Conservation (phyloP, 192 early-diverging fungal species). For the Coemansia reversa region DNA sequence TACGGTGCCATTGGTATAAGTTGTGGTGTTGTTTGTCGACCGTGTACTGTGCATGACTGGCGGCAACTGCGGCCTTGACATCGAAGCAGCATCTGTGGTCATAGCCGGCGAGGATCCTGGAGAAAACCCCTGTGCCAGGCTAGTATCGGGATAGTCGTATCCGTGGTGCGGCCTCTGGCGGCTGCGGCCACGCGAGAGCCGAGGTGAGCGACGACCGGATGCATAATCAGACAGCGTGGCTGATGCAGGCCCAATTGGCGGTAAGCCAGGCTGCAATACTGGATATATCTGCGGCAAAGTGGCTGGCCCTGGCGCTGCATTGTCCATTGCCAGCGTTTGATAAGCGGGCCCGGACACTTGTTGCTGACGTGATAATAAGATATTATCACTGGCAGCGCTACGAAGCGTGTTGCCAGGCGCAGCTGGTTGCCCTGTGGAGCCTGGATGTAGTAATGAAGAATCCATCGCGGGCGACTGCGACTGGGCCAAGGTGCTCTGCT, state of each 20-base stretch:
- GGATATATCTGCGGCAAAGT: constrained; percentile 29
- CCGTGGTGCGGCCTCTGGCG: constrained; percentile 32
- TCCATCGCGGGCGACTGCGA: neutral
- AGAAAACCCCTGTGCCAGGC: constrained; percentile 14
- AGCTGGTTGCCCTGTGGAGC: neutral
- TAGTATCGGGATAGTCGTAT: constrained; percentile 39
- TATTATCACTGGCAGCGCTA: constrained; percentile 6
- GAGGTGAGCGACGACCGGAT: constrained; percentile 17
- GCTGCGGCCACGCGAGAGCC: constrained; percentile 29
- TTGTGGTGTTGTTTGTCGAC: constrained; percentile 20
- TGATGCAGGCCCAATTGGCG: constrained; percentile 36
- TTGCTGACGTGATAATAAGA: constrained; percentile 15
- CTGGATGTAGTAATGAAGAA: neutral
- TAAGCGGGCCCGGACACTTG: constrained; percentile 11
- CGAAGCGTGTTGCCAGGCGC: neutral
- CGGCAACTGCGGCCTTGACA: neutral
- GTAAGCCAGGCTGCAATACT: constrained; percentile 44
- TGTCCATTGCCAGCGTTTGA: constrained; percentile 24
- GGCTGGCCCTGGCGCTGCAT: neutral
- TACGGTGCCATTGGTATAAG: constrained; percentile 8
- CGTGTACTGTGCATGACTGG: constrained; percentile 23
- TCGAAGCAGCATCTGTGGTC: neutral
- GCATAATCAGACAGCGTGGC: constrained; percentile 29
- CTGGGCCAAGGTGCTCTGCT: neutral
- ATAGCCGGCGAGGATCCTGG: constrained; percentile 22